Base-by-base conservation (phyloP, 441 rosid species). In the Euphorbia schlechtendalii region DNA sequence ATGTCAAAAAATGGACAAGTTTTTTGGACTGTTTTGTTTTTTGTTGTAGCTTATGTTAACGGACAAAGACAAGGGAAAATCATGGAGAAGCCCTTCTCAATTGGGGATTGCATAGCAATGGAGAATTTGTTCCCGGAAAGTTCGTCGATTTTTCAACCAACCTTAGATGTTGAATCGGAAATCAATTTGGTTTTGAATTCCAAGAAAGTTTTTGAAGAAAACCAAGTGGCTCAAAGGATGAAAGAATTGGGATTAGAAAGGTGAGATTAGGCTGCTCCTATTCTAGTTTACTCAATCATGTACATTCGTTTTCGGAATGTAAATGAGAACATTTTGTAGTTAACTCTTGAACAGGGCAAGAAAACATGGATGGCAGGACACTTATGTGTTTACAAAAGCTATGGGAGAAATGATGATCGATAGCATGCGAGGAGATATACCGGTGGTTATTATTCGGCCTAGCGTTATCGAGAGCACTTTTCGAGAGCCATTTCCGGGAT, bases 321-420 rank as follows among this genome's bases (percentile, higher is more conserved):
- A 32, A 32, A 32, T 32, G 34, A 32, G 34, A 32, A 32, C 34
- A 32, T 32, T 32, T 32, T 32, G 48, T 67, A 14, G 55, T 32
- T 59, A 27, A 24, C 51, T 54, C 38, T 45, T 70, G 60, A 77
- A 74, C 84, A 90, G 97, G 86, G 98, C 97, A 51, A 85, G 81
- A 76, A 81, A 76, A 74, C 81, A 76, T 28, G 97, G 97, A 46
- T 93, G 98, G 97, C 98, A 90, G 86, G 96, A 88, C 72, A 86
- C 96, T 2, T 90, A 86, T n/a, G 96, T 86, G 62, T 90, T 90
- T 75, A 93, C 97, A 3, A 90, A 93, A 78, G 97, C 95, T n/a
- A 93, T 86, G 98, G 96, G 97, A 72, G 97, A 93, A 67, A 93
- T 93, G 98, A 71, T 88, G 77, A 86, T 90, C 27, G 83, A 88